Evolutionary conservation across 1,284 basidiomycete species (phyloP), one percentile per base, ranked within the genome.

Genomic region (Melampsora larici-populina): DNA sequence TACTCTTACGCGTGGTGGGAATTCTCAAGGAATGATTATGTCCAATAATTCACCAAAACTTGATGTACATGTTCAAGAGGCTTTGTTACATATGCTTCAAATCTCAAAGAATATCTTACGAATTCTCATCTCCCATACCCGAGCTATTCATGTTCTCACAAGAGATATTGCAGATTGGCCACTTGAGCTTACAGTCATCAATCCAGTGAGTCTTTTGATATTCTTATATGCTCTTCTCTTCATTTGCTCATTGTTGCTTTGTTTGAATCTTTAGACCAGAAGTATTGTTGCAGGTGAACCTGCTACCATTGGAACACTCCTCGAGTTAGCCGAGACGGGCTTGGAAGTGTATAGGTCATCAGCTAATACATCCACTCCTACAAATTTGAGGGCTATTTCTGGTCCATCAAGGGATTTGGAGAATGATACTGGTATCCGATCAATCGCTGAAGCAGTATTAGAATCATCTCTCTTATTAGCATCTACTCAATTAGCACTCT

Each of bases 61-160:
- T 49, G 66, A 26, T 40, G 4, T 55, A 58, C 74, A 69, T 77
- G 66, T 77, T 36, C 74, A 77, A 51, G 66, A 77, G 58, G 66
- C 55, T 33, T 77, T 77, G 74, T 62, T 77, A 46, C 66, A 77
- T 55, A 77, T 77, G 74, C 67, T 77, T 13, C 74, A 69, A 70
- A 49, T 77, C 36, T 68, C 74, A 33, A 13, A 67, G 40, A 77
- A 77, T 51, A 63, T 77, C 46, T 46, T 77, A 60, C 74, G 70
- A 26, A 77, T 65, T 33, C 58, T 77, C 26, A 60, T 77, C 36
- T 77, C 66, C 7, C 60, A 77, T 62, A 77, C 74, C 63, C 65
- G 74, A 77, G 74, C 74, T 49, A 40, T 69, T 55, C 62, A 31
- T 33, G 66, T 77, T 60, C 58, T 77, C 48, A 77, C 74, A 13